Evolutionary conservation across 2,329 filamentous ascomycete species (phyloP).

Genomic region (Ascochyta koolunga): DNA sequence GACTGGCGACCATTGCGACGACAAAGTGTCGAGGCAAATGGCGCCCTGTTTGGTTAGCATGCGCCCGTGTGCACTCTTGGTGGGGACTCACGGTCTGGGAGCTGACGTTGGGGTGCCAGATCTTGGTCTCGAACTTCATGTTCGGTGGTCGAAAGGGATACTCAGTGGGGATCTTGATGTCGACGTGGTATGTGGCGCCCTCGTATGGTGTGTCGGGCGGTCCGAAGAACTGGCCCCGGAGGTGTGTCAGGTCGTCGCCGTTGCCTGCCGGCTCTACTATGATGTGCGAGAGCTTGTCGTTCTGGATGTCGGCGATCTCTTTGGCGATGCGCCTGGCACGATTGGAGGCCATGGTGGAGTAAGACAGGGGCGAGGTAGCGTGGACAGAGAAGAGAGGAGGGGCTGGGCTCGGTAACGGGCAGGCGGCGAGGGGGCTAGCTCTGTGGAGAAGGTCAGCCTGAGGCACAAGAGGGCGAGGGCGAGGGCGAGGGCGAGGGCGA

Average conservation of each 20-base stretch:
- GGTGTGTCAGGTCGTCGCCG: slow-evolving; percentile 75
- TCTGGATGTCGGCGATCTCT: slow-evolving; percentile 76
- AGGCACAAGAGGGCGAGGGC: slow-evolving; percentile 17
- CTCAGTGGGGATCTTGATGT: slow-evolving; percentile 83
- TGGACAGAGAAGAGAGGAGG: slow-evolving; percentile 2
- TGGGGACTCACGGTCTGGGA: slow-evolving; percentile 78
- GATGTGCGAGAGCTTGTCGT: slow-evolving; percentile 79
- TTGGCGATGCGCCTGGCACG: slow-evolving; percentile 70
- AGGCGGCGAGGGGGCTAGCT: slow-evolving; percentile 23
- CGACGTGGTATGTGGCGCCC: slow-evolving; percentile 79
- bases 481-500: too few relatives aligned
- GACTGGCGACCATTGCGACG: slow-evolving; percentile 90
- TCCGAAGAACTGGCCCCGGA: slow-evolving; percentile 81
- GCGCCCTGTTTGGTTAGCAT: slow-evolving; percentile 70
- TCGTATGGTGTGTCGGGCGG: slow-evolving; percentile 94
- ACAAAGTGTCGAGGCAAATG: slow-evolving; percentile 94
- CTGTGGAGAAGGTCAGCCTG: slow-evolving; percentile 32
- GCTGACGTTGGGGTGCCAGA: slow-evolving; percentile 98
- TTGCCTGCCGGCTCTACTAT: slow-evolving; percentile 67
- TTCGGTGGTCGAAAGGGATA: slow-evolving; percentile 93
- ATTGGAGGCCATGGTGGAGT: slow-evolving; percentile 59
- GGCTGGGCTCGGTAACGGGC: slow-evolving; percentile 7
- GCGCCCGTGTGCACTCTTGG: not conserved
- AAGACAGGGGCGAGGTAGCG: not conserved
- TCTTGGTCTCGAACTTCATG: slow-evolving; percentile 90